Evolutionary conservation across 2,329 filamentous ascomycete species (phyloP).

Genomic region (Zymoseptoria pseudotritici): DNA sequence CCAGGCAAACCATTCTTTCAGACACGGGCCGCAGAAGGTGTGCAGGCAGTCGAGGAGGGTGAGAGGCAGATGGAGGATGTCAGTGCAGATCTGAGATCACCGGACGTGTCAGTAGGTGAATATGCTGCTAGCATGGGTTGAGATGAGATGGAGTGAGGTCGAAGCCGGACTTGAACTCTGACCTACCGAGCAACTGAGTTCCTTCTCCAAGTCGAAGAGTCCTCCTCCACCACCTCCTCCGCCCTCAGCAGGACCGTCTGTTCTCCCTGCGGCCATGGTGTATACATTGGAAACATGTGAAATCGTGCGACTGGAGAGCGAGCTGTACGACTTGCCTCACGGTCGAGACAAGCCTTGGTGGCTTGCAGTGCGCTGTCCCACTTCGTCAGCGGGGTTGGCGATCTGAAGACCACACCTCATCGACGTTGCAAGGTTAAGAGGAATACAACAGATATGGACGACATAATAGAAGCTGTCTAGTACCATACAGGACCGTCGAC

Average conservation of each 20-base stretch:
- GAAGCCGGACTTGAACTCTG: background rate
- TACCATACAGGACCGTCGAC: background rate
- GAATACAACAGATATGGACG: background rate
- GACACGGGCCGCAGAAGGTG: constrained; percentile 88
- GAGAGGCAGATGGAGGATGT: constrained; percentile 45
- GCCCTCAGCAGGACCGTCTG: background rate
- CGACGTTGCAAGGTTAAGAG: background rate
- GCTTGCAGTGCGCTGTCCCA: background rate
- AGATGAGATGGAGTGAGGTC: background rate
- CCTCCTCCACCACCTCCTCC: constrained; percentile 7
- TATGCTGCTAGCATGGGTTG: too few species aligned
- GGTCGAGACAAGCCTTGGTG: background rate
- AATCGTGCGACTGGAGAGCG: background rate
- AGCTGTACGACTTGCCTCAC: background rate
- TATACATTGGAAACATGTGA: background rate
- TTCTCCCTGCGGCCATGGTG: background rate
- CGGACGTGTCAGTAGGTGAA: constrained; percentile 3
- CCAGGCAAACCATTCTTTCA: constrained; percentile 92
- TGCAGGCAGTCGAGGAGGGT: constrained; percentile 35
- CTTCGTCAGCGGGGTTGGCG: background rate
- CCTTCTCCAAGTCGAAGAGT: constrained; percentile 68
- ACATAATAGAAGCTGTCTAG: background rate
- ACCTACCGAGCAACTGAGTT: constrained; percentile 90
- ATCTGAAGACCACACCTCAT: background rate
- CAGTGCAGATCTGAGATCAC: constrained; percentile 81